Percentiles rank a stretch among this genome's conserved stretches.
phyloP scores from a whole-genome alignment of 2,329 filamentous ascomycete genomes.

The Simplicillium aogashimaense region DNA sequence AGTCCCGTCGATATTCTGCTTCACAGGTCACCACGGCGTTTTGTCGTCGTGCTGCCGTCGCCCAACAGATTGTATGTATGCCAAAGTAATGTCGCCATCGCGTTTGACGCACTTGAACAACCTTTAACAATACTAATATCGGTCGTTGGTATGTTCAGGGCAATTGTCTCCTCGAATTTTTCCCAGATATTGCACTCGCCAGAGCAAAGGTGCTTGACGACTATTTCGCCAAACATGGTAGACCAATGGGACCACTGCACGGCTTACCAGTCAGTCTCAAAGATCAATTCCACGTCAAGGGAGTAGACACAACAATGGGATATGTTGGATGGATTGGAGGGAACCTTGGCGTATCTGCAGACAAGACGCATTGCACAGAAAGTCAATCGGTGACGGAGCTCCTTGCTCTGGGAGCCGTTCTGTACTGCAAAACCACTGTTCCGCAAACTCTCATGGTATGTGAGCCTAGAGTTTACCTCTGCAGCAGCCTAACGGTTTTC shows the following conservation, averaged over 20 bases:
- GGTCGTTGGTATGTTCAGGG: constrained; percentile 16
- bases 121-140: too few relatives aligned
- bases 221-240: constrained; percentile 27
- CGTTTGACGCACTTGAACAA: too few relatives aligned
- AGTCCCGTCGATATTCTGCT: too few relatives aligned
- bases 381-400: constrained; percentile 12
- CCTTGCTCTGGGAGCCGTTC: constrained; percentile 12
- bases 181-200: constrained; percentile 33
- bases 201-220: constrained; percentile 36
- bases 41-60: too few relatives aligned
- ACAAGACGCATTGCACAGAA: constrained; percentile 1
- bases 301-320: constrained; percentile 30
- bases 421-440: constrained; percentile 14
- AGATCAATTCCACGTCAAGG: constrained; percentile 6
- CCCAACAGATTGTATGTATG: too few relatives aligned
- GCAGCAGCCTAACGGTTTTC: too few relatives aligned
- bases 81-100: too few relatives aligned
- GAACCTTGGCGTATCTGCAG: background rate
- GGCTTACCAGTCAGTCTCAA: constrained; percentile 48
- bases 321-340: constrained; percentile 21
- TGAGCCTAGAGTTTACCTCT: too few relatives aligned
- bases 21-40: too few relatives aligned
- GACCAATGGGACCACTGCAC: constrained; percentile 47
- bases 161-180: constrained; percentile 37
- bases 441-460: constrained; percentile 12